Evolutionary conservation across 2,329 filamentous ascomycete genomes (phyloP), one percentile per base, ranked within the genome.

Genomic region (Aspergillus quadrilineatus): DNA sequence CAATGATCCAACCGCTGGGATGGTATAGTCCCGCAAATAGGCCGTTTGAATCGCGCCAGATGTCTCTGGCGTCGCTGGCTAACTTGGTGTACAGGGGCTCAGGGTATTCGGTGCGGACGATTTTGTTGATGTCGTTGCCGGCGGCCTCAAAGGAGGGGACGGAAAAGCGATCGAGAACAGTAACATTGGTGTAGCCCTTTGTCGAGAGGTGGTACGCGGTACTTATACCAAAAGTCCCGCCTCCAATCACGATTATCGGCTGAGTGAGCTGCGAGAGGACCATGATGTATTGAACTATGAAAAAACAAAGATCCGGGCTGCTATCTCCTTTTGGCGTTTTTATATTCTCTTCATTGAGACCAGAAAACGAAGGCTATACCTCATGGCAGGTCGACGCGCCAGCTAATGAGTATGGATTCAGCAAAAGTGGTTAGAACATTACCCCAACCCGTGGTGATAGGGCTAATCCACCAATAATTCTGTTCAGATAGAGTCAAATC

Each of bases 71-170:
- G 46, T 84, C 77, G 36, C 82, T 79, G 28, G 85, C 89, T 36
- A 96, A 82, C 14, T 78, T 74, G 2, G 89, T 83, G 73, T 95
- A 95, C 30, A 85, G 81, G 0, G 82, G 76, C 66, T 91, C 85
- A 4, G 87, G 85, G 68, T 96, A 96, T 78, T 96, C 91, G 39
- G 84, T 78, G 36, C 82, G 76, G 51, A 84, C 75, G 60, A 84
- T 82, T 47, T 82, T 79, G 46, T 78, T 81, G 45, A 75, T 76
- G 62, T 84, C 82, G 56, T 53, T 53, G 7, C 48, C 55, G 17
- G 57, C 57, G 4, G 57, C 55, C 49, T 41, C 59, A 56, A 50
- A 28, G 7, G 49, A 57, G 26, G 55, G 55, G 29, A 57, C 26
- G 37, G 44, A 29, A 28, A 56, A 61, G 17, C 59, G 59, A 36